Base-by-base conservation (phyloP, 257 asterid species). In the Nicotiana knightiana region DNA sequence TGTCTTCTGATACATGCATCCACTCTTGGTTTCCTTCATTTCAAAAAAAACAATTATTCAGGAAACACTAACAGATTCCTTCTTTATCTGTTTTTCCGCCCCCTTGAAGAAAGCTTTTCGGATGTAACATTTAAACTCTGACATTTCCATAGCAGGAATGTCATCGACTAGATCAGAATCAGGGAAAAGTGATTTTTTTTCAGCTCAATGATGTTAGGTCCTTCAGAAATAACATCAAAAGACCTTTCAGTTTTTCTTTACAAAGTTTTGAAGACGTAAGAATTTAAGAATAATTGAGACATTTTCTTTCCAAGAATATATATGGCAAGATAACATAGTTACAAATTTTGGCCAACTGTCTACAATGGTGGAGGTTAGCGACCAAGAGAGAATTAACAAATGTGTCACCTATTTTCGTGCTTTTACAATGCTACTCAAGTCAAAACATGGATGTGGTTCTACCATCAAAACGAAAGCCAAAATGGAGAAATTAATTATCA, bases 321-420 rank as follows among this genome's bases (percentile, higher is more conserved):
- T 65, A 66, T 37, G 57, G 79, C 70, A 76, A 55, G 82, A 83
- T 63, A 83, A 83, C 88, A 80, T 51, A 80, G 76, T 81, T 67
- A 86, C 65, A 65, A 58, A 82, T 63, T 21, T 1, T 21, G 73
- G 64, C 64, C 61, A 76, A 84, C 79, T 61, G 81, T 51, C 76
- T 67, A 37, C 26, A 80, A 32, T 28, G 61, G 62, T 48, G 58
- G 77, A 83, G 75, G 3, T 59, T 83, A 79, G 21, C 62, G 61
- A 67, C 82, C 82, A 65, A 53, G 80, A 77, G 26, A 63, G 75
- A 53, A 80, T 51, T 71, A 83, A 57, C n/a, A 66, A 71, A 63
- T 26, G 70, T 43, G 37, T 76, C 55, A 67, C 64, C 70, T 46
- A 24, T 26, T 82, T 83, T 80, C 78, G 48, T 80, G 79, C 62